These are phyloP conservation scores for Clarireedia homoeocarpa DNA, from an alignment of 2,329 filamentous ascomycete genomes.

Conservation along the genomic window DNA sequence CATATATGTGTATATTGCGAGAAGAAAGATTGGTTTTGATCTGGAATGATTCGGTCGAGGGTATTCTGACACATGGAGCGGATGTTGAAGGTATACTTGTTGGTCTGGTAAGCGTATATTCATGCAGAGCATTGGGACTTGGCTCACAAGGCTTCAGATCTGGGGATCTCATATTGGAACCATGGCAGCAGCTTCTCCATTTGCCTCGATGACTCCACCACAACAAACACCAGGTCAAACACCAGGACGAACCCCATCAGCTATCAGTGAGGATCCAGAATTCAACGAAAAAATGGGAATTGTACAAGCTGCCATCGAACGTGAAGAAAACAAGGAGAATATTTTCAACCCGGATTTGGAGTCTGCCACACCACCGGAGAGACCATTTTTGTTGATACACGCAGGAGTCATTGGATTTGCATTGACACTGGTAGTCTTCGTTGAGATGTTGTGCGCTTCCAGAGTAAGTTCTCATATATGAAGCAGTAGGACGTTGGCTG, in stretches of 20 bases:
- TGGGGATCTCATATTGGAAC: constrained; percentile 20
- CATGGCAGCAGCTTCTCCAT: constrained; percentile 10
- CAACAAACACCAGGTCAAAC: constrained; percentile 7
- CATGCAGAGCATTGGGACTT: neutral
- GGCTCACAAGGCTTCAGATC: constrained; percentile 9
- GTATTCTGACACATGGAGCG: constrained; percentile 16
- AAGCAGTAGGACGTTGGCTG: neutral
- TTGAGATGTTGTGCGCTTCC: constrained; percentile 17
- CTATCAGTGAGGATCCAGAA: constrained; percentile 8
- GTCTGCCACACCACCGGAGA: constrained; percentile 9
- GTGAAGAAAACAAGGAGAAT: constrained; percentile 16
- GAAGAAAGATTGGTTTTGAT: constrained; percentile 16
- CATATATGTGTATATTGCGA: constrained; percentile 16
- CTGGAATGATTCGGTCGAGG: constrained; percentile 19
- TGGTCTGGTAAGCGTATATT: constrained; percentile 12
- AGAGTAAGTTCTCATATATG: constrained; percentile 4
- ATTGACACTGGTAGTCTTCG: constrained; percentile 16
- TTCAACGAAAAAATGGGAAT: constrained; percentile 15
- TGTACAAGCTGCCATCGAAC: constrained; percentile 16
- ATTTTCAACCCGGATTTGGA: constrained; percentile 15
- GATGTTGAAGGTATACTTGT: constrained; percentile 17
- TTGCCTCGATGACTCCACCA: constrained; percentile 10
- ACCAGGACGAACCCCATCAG: constrained; percentile 2
- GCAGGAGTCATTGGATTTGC: constrained; percentile 15
- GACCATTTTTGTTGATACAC: constrained; percentile 16